A percentile compares a stretch with the other conserved stretches of the same genome.
Conservation (phyloP, 768 basidiomycete species). For the Sarcomyxa edulis region DNA sequence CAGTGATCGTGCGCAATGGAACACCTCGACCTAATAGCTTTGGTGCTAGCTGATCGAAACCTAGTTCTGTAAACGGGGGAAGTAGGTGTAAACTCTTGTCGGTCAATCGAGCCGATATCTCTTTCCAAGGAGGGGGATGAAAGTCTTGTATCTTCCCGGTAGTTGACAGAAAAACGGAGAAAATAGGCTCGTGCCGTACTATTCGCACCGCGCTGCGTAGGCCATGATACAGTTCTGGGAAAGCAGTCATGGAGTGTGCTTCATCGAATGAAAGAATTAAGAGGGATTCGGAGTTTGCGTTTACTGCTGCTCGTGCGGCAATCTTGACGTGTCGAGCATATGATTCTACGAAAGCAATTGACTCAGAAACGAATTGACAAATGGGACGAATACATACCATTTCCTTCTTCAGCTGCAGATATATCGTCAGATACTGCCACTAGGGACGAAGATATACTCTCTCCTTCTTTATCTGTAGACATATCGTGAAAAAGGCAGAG, state of each 20-base stretch:
- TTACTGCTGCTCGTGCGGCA: not conserved
- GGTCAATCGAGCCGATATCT: conserved; percentile 4
- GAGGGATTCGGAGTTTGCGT: not conserved
- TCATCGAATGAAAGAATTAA: too few relatives aligned
- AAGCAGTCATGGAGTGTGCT: too few relatives aligned
- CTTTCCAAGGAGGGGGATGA: conserved; percentile 3
- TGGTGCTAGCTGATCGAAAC: conserved; percentile 14
- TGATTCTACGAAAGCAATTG: not conserved
- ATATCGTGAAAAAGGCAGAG: too few relatives aligned
- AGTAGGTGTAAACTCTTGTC: not conserved
- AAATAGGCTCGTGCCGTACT: too few relatives aligned
- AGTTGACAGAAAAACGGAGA: conserved; percentile 16
- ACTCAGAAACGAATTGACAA: not conserved
- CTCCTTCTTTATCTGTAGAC: too few relatives aligned
- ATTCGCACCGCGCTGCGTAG: too few relatives aligned
- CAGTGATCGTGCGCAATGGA: not conserved
- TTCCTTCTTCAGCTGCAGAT: not conserved
- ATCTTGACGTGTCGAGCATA: not conserved
- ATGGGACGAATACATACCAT: not conserved
- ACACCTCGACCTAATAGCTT: too few relatives aligned
- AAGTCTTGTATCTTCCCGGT: conserved; percentile 10
- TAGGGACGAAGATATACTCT: not conserved
- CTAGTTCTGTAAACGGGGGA: conserved; percentile 14
- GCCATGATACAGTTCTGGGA: conserved; percentile 5
- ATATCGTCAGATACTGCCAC: not conserved